Conservation (phyloP, 2,329 filamentous ascomycete genomes). For the Fusarium sp. region DNA sequence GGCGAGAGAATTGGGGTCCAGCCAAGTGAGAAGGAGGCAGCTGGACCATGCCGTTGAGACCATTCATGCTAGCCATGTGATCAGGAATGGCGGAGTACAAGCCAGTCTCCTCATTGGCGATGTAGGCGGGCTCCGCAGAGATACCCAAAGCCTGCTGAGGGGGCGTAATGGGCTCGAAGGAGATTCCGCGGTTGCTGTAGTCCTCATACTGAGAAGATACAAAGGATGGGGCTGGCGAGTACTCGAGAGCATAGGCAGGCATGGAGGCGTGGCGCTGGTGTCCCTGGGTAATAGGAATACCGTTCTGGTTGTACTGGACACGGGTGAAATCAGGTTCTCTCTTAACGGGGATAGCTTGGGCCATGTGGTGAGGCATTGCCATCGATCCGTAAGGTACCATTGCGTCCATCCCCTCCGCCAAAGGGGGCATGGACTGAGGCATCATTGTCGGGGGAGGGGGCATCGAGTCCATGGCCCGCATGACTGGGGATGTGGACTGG, state of each 20-base stretch:
- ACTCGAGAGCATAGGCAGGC: conserved; percentile 94
- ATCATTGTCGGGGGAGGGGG: conserved; percentile 90
- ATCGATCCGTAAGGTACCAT: conserved; percentile 78
- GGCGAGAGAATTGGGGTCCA: conserved; percentile 81
- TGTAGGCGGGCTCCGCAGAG: conserved; percentile 91
- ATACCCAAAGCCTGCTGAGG: conserved; percentile 89
- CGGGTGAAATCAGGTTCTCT: conserved; percentile 86
- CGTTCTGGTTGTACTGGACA: conserved; percentile 92
- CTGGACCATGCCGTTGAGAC: conserved; percentile 90
- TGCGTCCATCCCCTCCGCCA: conserved; percentile 75
- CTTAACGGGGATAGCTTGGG: conserved; percentile 80
- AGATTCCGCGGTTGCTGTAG: conserved; percentile 95
- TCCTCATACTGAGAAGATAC: conserved; percentile 99
- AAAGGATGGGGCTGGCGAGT: conserved; percentile 97
- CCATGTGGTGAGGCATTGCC: conserved; percentile 75
- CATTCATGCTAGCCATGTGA: conserved; percentile 77
- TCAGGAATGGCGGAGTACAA: conserved; percentile 96
- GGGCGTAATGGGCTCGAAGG: conserved; percentile 96
- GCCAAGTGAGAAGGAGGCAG: conserved; percentile 87
- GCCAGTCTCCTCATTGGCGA: conserved; percentile 97
- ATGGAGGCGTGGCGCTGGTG: conserved; percentile 98
- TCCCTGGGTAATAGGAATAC: conserved; percentile 82
- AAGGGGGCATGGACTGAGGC: conserved; percentile 67
- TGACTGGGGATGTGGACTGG: conserved; percentile 87
- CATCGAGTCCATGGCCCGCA: conserved; percentile 94